phyloP scores from a whole-genome alignment of 306 rosid genomes.

The Hippophae rhamnoides region DNA sequence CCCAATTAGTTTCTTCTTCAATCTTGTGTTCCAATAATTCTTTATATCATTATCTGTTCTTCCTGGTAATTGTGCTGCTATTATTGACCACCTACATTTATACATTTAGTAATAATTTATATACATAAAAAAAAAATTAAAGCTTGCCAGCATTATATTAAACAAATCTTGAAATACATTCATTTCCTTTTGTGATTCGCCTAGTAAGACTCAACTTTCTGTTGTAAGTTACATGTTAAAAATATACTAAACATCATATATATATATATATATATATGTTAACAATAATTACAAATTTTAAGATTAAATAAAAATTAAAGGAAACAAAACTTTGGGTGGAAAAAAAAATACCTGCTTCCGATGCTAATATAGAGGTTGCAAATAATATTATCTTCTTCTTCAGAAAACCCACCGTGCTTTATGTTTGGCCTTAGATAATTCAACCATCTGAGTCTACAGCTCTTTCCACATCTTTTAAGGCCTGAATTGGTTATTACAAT shows the following conservation, averaged over 20 bases:
- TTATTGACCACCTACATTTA: slow-evolving; percentile 81
- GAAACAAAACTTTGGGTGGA: too few species aligned
- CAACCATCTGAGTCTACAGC: slow-evolving; percentile 94
- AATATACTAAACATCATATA: too few species aligned
- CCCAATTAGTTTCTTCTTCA: slow-evolving; percentile 87
- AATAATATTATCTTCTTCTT: slow-evolving; percentile 89
- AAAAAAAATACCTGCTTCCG: slow-evolving; percentile 73
- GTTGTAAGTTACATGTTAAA: too few species aligned
- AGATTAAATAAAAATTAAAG: too few species aligned
- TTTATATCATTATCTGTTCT: slow-evolving; percentile 92
- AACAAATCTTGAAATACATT: not conserved
- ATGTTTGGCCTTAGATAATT: slow-evolving; percentile 93
- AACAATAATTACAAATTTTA: not conserved
- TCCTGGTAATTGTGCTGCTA: slow-evolving; percentile 91
- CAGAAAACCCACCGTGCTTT: slow-evolving; percentile 86
- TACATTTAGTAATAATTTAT: not conserved
- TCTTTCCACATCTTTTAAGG: slow-evolving; percentile 90
- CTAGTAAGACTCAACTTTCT: too few species aligned
- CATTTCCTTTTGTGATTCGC: too few species aligned
- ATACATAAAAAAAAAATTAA: too few species aligned
- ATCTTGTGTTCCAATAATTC: slow-evolving; percentile 93
- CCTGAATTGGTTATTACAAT: slow-evolving; percentile 26
- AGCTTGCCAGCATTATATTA: not conserved
- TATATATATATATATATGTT: too few species aligned
- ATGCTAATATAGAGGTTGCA: slow-evolving; percentile 80